Percentiles rank a stretch among this genome's conserved stretches.
Evolutionary conservation across 768 basidiomycete genomes (phyloP).

Genomic region (Termitomyces sp.): DNA sequence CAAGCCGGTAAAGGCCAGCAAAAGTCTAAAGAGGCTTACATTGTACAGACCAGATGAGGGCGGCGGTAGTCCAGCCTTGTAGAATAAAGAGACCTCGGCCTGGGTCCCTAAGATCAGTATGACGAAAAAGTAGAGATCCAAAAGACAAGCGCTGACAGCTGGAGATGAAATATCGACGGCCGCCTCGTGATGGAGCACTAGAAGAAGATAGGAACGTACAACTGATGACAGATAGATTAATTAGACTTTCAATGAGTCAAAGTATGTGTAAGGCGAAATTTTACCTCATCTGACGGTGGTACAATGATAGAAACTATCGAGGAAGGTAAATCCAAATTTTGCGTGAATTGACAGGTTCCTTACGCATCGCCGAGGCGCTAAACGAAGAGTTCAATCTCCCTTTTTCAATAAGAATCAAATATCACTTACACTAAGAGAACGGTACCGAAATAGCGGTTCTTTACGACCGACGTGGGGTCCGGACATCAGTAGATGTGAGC

Average conservation of each 20-base stretch:
- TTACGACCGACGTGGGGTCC: not conserved
- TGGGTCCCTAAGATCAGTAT: slow-evolving; percentile 8
- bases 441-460: slow-evolving; percentile 31
- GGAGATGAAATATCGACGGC: not conserved
- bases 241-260: not conserved
- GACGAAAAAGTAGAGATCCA: not conserved
- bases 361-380: slow-evolving; percentile 15
- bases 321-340: not conserved
- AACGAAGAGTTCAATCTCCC: slow-evolving; percentile 1
- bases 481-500: not conserved
- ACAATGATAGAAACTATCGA: slow-evolving; percentile 13
- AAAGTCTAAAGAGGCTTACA: slow-evolving; percentile 16
- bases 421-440: slow-evolving; percentile 24
- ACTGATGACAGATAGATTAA: slow-evolving; percentile 10
- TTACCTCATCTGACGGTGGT: slow-evolving; percentile 19
- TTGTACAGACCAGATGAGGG: slow-evolving; percentile 29
- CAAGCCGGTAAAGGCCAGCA: not conserved
- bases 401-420: not conserved
- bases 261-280: not conserved
- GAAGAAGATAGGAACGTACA: slow-evolving; percentile 16
- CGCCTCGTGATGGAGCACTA: not conserved
- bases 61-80: slow-evolving; percentile 21
- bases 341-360: not conserved
- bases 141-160: slow-evolving; percentile 8
- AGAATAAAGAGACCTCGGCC: slow-evolving; percentile 21